Evolutionary conservation across 1,284 basidiomycete genomes (phyloP), one percentile per base, ranked within the genome.

Genomic region (Ganoderma sinense): DNA sequence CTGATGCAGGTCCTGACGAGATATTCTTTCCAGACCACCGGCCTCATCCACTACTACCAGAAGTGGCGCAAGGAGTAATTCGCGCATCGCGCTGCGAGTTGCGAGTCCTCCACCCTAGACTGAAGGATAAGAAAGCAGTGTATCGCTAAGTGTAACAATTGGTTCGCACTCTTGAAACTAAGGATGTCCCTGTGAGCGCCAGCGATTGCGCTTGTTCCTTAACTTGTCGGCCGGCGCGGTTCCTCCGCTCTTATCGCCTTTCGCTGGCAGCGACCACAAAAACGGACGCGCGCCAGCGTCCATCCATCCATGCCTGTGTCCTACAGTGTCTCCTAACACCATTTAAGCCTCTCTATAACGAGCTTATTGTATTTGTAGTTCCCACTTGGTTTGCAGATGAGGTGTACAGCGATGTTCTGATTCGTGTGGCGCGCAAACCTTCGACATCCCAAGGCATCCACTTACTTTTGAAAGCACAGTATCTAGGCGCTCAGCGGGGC

Each of bases 31-130:
- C 29, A 96, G 94, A 98, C 97, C 2, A 95, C 95, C 8, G 95
- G 96, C 53, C 86, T 98, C 71, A 97, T 98, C 81, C 93, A 97
- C 84, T 97, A 94, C 83, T 98, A 97, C 84, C 94, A 97, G 87
- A 91, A 93, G 79, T 86, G 91, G 84, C 88, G 95, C 78, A 89
- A 91, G 79, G 92, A 94, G 83, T 93, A 79, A 87, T 20, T 62
- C 16, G 26, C n/a, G n/a, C 20, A 20, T 8, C 10, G n/a, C 13
- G 29, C n/a, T 18, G 41, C 62, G 26, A 23, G 43, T 8, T 63
- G 41, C 51, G 55, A 53, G 59, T 18, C 26, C 53, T 14, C 11
- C 11, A 39, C 43, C 26, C 16, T 41, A 45, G 36, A 43, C 48
- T 13, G 13, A 16, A 56, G 23, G 64, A 13, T 29, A 66, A 68